Evolutionary conservation across 1,284 basidiomycete genomes (phyloP), one percentile per base, ranked within the genome.

Genomic region (Moesziomyces parantarcticus): DNA sequence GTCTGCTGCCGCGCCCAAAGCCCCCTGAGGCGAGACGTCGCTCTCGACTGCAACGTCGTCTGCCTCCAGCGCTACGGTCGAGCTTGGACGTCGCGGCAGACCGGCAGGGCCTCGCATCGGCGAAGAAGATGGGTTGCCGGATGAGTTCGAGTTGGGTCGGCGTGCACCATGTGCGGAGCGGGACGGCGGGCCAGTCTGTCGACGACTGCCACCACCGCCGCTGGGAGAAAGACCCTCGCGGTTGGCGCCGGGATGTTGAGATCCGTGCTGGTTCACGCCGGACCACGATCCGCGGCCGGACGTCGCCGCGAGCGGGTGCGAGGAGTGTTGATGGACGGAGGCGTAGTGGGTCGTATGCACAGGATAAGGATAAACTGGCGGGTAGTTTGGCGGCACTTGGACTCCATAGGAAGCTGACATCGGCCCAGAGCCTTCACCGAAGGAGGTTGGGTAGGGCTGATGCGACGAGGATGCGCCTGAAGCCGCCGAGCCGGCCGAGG

Each of bases 81-180:
- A 9, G n/a, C 34, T 36, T 16, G 51, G 59, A 7, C 65, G 65
- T 23, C 48, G 55, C 4, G 65, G 55, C 44, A 54, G 20, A 5
- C 54, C n/a, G 10, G 58, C 46, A 20, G 50, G 16, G 7, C 29
- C 56, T 13, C 54, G 54, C 18, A 50, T 58, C 1, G 64, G 58
- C 29, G 58, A 67, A 20, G 58, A 46, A 23, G 58, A 46, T 5
- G 32, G 47, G 18, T 58, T 52, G 41, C 58, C 58, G 21, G 65
- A 58, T 5, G 65, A 58, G 41, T 58, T 61, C 55, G 65, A 68
- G 48, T 55, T 62, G 5, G 50, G 34, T 45, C 55, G 56, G 11
- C 59, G 50, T 51, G 14, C 44, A 10, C 29, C 29, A 29, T 29
- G 29, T 29, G 8, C 42, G 32, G 55, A 42, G 11, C 59, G 50